Conservation (phyloP, 139 green algal genomes). For the Auxenochlorella protothecoides region DNA sequence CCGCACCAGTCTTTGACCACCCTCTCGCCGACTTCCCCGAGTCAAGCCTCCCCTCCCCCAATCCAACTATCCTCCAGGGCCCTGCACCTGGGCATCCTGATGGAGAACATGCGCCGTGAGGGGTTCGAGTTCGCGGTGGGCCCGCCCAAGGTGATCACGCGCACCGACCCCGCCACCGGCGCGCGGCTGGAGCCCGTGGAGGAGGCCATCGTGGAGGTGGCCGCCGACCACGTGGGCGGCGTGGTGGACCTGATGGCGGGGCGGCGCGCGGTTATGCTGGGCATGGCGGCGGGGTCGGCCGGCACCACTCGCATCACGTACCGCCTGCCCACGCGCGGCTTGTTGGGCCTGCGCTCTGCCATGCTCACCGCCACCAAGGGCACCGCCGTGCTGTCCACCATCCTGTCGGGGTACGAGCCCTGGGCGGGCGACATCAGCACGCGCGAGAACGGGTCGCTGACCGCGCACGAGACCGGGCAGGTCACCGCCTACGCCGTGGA, state of each 20-base stretch:
- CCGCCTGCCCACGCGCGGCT: constrained; percentile 81
- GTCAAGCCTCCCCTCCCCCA: background rate
- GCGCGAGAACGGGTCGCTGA: constrained; percentile 83
- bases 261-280: constrained; percentile 87
- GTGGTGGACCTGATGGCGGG: constrained; percentile 87
- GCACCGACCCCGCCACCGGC: constrained; percentile 46
- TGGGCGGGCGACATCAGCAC: constrained; percentile 72
- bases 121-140: constrained; percentile 85
- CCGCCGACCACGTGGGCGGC: constrained; percentile 62
- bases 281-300: constrained; percentile 48
- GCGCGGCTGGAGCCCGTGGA: constrained; percentile 81
- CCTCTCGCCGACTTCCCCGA: background rate
- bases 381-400: constrained; percentile 91
- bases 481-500: constrained; percentile 80
- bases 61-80: constrained; percentile 9
- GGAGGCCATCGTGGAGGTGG: constrained; percentile 74
- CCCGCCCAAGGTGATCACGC: constrained; percentile 88
- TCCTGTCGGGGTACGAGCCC: constrained; percentile 61
- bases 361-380: constrained; percentile 94
- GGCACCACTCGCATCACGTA: constrained; percentile 66
- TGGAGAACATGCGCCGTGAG: constrained; percentile 92
- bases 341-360: constrained; percentile 87
- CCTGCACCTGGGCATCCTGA: constrained; percentile 89
- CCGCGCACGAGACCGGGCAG: constrained; percentile 77
- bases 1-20: background rate